Evolutionary conservation across 2,329 filamentous ascomycete genomes (phyloP).

Genomic region (Fusarium mundagurra): DNA sequence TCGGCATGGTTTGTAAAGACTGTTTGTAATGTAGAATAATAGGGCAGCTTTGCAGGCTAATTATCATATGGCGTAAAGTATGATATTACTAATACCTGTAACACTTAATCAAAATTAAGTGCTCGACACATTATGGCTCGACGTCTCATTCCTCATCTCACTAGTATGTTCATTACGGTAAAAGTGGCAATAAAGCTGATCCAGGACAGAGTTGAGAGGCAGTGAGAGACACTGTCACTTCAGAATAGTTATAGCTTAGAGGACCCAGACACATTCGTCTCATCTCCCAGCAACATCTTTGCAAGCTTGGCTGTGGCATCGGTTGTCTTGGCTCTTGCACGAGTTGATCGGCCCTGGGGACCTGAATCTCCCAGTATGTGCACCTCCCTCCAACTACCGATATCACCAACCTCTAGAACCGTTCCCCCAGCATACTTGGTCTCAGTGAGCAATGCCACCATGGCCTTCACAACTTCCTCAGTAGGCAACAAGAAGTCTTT

Average conservation of each 20-base stretch:
- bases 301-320: background rate
- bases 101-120: too few species aligned
- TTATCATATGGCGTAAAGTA: too few species aligned
- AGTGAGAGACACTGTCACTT: background rate
- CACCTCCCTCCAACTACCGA: background rate
- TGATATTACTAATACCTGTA: too few species aligned
- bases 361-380: background rate
- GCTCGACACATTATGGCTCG: too few species aligned
- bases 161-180: too few species aligned
- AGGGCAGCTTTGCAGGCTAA: too few species aligned
- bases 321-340: background rate
- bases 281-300: background rate
- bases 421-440: background rate
- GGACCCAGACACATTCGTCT: accelerated
- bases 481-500: background rate
- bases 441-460: background rate
- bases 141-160: too few species aligned
- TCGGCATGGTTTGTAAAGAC: too few species aligned
- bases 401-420: background rate
- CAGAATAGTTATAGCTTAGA: background rate
- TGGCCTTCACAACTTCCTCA: background rate
- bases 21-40: too few species aligned
- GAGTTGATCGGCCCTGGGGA: background rate
- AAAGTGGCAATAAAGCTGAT: too few species aligned
- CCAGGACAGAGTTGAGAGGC: background rate